phyloP scores from a whole-genome alignment of 2,329 filamentous ascomycete genomes.

The Pestalotiopsis sp. region DNA sequence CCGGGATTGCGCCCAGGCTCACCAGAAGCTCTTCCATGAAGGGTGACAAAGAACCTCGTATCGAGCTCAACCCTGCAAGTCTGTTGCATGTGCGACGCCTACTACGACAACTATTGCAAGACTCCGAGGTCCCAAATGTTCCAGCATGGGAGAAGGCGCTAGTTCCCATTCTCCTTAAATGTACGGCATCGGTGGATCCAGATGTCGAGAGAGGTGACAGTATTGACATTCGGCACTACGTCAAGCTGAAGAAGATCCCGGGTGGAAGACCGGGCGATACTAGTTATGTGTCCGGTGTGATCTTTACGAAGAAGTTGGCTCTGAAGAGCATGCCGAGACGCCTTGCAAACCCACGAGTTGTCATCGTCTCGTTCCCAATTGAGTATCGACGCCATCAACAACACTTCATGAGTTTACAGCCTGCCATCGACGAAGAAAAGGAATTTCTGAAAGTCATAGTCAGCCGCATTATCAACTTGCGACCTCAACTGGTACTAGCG shows the following conservation, averaged over 20 bases:
- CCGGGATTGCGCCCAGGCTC: constrained; percentile 49
- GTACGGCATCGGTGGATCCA: constrained; percentile 92
- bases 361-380: constrained; percentile 92
- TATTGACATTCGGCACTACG: constrained; percentile 96
- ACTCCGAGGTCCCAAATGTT: constrained; percentile 71
- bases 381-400: constrained; percentile 92
- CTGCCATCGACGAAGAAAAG: constrained; percentile 93
- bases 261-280: constrained; percentile 90
- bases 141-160: constrained; percentile 87
- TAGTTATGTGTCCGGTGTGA: constrained; percentile 92
- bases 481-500: constrained; percentile 85
- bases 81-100: constrained; percentile 85
- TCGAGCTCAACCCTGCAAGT: constrained; percentile 86
- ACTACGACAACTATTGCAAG: constrained; percentile 79
- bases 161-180: constrained; percentile 85
- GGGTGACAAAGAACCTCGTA: constrained; percentile 70
- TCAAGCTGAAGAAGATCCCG: constrained; percentile 95
- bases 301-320: constrained; percentile 96
- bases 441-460: constrained; percentile 93
- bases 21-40: constrained; percentile 84
- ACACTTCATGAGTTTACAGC: constrained; percentile 97
- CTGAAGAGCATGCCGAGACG: constrained; percentile 94
- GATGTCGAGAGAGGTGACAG: constrained; percentile 89
- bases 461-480: constrained; percentile 82
- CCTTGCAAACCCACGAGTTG: constrained; percentile 80